Percentiles rank a stretch among this genome's conserved stretches.
Evolutionary conservation across 805 yeast species (phyloP).

Genomic region (Blastobotrys chiropterorum): DNA sequence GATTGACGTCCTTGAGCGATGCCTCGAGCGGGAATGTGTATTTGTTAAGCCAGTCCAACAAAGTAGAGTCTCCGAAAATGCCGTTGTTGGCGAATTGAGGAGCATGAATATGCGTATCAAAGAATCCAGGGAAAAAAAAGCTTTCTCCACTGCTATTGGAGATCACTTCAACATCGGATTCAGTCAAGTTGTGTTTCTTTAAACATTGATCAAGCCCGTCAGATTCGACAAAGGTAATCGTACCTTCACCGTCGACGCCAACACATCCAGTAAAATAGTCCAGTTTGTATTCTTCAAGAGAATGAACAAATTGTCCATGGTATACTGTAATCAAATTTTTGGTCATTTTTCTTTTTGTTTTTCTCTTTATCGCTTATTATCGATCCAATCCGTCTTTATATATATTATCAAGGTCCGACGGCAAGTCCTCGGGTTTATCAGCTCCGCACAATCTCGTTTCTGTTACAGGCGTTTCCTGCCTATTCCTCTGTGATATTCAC

Average conservation of each 20-base stretch:
- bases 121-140: slow-evolving; percentile 77
- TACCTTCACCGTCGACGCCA: slow-evolving; percentile 58
- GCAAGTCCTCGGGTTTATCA: not conserved
- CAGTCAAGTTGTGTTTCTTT: slow-evolving; percentile 15
- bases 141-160: slow-evolving; percentile 3
- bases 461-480: too few relatives aligned
- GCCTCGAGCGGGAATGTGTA: slow-evolving; percentile 90
- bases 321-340: slow-evolving; percentile 8
- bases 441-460: too few relatives aligned
- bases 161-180: slow-evolving; percentile 6
- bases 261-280: slow-evolving; percentile 54
- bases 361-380: not conserved
- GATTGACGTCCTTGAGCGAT: slow-evolving; percentile 45
- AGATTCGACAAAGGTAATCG: slow-evolving; percentile 39
- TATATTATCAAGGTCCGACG: not conserved
- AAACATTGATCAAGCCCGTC: slow-evolving; percentile 27
- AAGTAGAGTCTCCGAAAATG: slow-evolving; percentile 76
- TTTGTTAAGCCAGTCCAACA: slow-evolving; percentile 80
- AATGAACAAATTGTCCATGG: slow-evolving; percentile 16
- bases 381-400: not conserved
- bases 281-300: slow-evolving; percentile 27
- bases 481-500: too few relatives aligned
- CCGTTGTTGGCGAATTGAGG: slow-evolving; percentile 80
- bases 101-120: slow-evolving; percentile 81
- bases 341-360: slow-evolving; percentile 6